phyloP scores from a whole-genome alignment of 129 eudicot species.

The Flaveria sonorensis region DNA sequence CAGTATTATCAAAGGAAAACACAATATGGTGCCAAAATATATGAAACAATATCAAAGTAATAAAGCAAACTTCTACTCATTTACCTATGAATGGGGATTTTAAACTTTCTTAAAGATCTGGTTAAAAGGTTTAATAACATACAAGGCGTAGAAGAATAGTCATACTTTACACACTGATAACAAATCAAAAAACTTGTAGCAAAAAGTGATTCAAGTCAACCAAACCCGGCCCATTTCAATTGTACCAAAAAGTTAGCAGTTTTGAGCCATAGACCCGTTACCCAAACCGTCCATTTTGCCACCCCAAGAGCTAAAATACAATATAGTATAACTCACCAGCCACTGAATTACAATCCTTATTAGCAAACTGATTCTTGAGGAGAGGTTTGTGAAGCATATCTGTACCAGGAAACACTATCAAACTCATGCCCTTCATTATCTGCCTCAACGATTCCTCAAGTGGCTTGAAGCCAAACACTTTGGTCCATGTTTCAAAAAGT shows the following conservation, averaged over 20 bases:
- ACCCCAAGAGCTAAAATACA: neutral
- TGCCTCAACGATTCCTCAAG: conserved; percentile 40
- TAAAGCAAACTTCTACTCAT: neutral
- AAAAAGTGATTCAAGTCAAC: neutral
- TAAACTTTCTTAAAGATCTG: neutral
- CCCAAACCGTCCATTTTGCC: neutral
- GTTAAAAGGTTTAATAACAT: neutral
- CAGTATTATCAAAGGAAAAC: neutral
- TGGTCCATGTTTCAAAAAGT: conserved; percentile 57
- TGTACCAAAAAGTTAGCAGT: neutral
- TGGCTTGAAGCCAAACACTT: conserved; percentile 59
- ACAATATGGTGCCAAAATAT: neutral
- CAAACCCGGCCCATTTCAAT: neutral
- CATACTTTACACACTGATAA: neutral
- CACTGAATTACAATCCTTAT: conserved; percentile 27
- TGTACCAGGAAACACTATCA: conserved; percentile 60
- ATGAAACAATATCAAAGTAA: conserved; percentile 23
- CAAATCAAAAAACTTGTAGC: neutral
- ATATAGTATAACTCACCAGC: conserved; percentile 43
- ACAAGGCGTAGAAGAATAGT: neutral
- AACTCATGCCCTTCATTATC: conserved; percentile 42
- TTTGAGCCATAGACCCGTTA: neutral
- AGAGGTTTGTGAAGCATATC: conserved; percentile 63
- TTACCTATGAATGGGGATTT: neutral
- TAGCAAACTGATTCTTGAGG: conserved; percentile 1